Base-by-base conservation (phyloP, 169 alveolate genomes). In the Plasmodium blacklocki region DNA sequence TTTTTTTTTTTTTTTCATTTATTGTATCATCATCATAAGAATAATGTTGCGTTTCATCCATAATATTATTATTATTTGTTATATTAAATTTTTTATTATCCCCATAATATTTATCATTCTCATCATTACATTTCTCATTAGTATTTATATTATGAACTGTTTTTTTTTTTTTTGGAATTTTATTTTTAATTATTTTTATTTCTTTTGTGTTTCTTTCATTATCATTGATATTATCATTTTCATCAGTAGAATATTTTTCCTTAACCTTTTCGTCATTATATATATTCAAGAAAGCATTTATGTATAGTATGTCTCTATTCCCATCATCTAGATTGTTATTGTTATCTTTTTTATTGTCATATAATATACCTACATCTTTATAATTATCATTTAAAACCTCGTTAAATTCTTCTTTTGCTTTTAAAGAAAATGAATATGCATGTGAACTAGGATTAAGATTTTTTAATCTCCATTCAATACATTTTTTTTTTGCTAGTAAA, bases 401-500 rank as follows among this genome's bases (percentile, higher is more conserved):
- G 71, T 70, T 83, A 50, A 83, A 83, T 83, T 83, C 91, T 68
- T 71, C 85, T 18, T 70, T 71, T 2, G 91, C 91, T 58, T 83
- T 58, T 56, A 83, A 49, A 18, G 91, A 83, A 83, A 83, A 83
- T 1, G 62, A 59, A 83, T 83, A 83, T 6, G 91, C 91, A 83
- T 83, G 67, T 0, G 91, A 83, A 83, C 71, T 64, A 23, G 91
- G 91, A 32, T 45, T 83, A 23, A 83, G 18, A 62, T 83, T 83
- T 45, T 39, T 70, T 45, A 83, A 49, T 18, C 91, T 83, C 91
- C 91, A 83, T 83, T 83, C 91, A 18, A 83, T 83, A 18, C 70
- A 70, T 49, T 83, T 83, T 29, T 83, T 83, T 83, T 83, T 83
- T 18, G 91, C 91, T 83, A 83, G 59, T 45, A 83, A 39, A 26